Evolutionary conservation across 306 rosid genomes (phyloP), one percentile per base, ranked within the genome.

Genomic region (Styphnolobium japonicum): DNA sequence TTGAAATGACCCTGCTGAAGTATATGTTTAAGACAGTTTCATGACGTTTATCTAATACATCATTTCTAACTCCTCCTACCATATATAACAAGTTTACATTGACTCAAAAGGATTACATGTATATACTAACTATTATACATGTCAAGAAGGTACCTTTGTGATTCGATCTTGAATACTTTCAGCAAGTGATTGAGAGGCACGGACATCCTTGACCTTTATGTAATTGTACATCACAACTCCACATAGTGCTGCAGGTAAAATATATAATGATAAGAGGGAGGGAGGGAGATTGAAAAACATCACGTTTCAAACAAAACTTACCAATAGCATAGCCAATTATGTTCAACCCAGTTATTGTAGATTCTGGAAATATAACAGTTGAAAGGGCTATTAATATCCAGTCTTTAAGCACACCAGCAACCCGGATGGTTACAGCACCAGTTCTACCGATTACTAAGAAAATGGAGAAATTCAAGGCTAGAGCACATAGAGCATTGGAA

Each of bases 341-440:
- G 83, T 94, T 94, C 83, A 94, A 53, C 67, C 94, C 90, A 15
- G 98, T 94, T 74, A 94, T 94, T 12, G 89, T 83, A 64, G 97
- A 92, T 85, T 94, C 98, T 0, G 98, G 98, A 87, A 94, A 94
- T 86, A 94, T 86, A 56, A 92, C 91, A 11, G 98, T 92, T 55
- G 98, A 94, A 62, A 94, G 98, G 79, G 97, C 98, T 85, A 94
- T 94, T 61, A 92, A 81, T 55, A 94, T 92, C 98, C 98, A 94
- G 89, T 94, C 98, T 74, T 94, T 94, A 49, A 94, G 87, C 84
- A 94, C 98, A 22, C 98, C 98, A 23, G 98, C 97, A 48, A 94
- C 98, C 45, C 98, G 91, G 69, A 92, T 82, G 61, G 98, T 94
- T 62, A 94, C 97, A 19, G 98, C 98, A 81, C 98, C 98, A 11